Evolutionary conservation across 208 protist species (phyloP).

Genomic region (Leishmania tropica): DNA sequence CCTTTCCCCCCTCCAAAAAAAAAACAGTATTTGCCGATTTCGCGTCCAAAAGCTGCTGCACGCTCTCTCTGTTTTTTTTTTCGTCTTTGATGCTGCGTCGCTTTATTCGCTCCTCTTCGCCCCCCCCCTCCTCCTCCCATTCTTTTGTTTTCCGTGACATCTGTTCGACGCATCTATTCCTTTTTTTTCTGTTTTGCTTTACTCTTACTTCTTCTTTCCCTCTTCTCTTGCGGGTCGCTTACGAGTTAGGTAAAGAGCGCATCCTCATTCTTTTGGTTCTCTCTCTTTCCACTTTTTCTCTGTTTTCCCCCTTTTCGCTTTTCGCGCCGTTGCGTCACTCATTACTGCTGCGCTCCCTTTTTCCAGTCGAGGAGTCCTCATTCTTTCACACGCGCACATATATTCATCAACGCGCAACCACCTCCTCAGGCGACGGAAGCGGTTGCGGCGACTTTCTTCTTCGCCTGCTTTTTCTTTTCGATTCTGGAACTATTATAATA

Average conservation of each 20-base stretch:
- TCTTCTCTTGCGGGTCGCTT: neutral
- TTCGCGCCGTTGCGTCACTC: neutral
- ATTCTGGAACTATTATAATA: neutral
- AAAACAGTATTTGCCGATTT: neutral
- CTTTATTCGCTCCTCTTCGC: neutral
- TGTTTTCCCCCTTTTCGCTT: neutral
- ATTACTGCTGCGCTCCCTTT: neutral
- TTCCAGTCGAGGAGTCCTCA: neutral
- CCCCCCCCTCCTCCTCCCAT: neutral
- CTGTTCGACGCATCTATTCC: constrained; percentile 1
- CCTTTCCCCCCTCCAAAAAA: neutral
- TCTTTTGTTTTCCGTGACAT: neutral
- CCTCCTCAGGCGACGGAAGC: neutral
- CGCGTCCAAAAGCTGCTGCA: neutral
- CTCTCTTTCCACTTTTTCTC: neutral
- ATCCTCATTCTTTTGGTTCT: neutral
- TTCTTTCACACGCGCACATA: neutral
- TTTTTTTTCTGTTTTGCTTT: neutral
- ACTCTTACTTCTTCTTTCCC: neutral
- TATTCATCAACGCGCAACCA: neutral
- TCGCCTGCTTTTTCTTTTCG: neutral
- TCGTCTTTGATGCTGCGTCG: neutral
- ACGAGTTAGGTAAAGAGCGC: neutral
- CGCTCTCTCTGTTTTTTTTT: neutral
- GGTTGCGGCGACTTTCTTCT: neutral